Evolutionary conservation across 495 filamentous ascomycete genomes (phyloP).

Genomic region (Neurospora sp.): DNA sequence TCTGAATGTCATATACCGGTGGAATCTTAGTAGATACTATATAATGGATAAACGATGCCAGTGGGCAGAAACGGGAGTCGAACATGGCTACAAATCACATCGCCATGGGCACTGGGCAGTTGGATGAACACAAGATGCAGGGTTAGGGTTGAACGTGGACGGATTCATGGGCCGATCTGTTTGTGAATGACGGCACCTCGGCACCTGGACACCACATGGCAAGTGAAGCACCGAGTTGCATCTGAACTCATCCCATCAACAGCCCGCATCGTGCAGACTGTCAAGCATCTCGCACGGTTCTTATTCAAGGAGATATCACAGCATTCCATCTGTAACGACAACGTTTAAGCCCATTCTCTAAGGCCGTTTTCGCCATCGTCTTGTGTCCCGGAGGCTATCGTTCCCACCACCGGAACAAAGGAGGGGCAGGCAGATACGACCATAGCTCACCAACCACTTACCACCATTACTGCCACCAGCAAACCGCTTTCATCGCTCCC

Average conservation of each 20-base stretch:
- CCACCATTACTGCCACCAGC: neutral
- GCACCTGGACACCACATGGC: neutral
- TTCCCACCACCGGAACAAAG: neutral
- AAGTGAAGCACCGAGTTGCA: neutral
- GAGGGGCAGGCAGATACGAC: neutral
- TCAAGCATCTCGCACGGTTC: neutral
- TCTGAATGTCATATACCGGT: neutral
- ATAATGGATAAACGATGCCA: neutral
- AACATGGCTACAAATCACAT: neutral
- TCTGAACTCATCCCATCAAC: neutral
- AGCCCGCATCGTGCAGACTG: neutral
- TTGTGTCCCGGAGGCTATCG: neutral
- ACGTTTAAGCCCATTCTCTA: neutral
- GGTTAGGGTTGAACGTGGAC: neutral
- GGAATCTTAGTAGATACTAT: neutral
- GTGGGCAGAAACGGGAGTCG: neutral
- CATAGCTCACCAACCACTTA: neutral
- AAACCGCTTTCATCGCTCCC: neutral
- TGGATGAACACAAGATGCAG: neutral
- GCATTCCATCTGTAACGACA: neutral
- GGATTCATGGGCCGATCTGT: neutral
- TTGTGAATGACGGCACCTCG: neutral
- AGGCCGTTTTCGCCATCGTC: neutral
- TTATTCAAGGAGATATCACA: neutral
- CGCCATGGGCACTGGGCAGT: neutral